Percentiles rank a stretch among this genome's conserved stretches.
Evolutionary conservation across 202 grass and related monocot genomes (phyloP).

Genomic region (Zizania palustris): DNA sequence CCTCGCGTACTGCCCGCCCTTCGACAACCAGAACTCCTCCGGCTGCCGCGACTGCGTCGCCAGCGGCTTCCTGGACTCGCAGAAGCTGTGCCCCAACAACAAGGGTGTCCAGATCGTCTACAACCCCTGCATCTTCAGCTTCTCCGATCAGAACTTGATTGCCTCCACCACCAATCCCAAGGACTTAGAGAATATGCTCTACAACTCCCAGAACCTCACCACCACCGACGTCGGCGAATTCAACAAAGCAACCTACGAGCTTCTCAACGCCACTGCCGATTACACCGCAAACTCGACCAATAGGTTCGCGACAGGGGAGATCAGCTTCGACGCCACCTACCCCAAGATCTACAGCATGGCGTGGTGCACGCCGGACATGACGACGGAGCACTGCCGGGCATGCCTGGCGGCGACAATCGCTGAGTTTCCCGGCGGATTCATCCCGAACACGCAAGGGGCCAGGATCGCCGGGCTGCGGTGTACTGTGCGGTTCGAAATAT

Average conservation of each 20-base stretch:
- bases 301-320: slow-evolving; percentile 33
- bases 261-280: slow-evolving; percentile 31
- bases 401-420: neutral
- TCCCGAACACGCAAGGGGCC: neutral
- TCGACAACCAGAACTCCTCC: slow-evolving; percentile 18
- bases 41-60: slow-evolving; percentile 32
- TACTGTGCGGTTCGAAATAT: neutral
- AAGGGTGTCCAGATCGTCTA: slow-evolving; percentile 19
- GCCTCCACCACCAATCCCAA: neutral
- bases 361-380: slow-evolving; percentile 34
- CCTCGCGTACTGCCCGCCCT: neutral
- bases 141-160: slow-evolving; percentile 33
- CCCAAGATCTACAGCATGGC: slow-evolving; percentile 38
- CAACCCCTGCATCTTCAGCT: slow-evolving; percentile 41
- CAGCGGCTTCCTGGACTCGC: neutral
- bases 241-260: neutral
- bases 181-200: neutral
- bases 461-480: slow-evolving; percentile 7
- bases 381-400: neutral
- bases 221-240: neutral
- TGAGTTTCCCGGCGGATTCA: neutral
- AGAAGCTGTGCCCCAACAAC: neutral
- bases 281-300: neutral
- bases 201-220: slow-evolving; percentile 34
- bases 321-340: slow-evolving; percentile 14